phyloP scores from a whole-genome alignment of 176 grass and related monocot genomes.

The Phyllostachys edulis region DNA sequence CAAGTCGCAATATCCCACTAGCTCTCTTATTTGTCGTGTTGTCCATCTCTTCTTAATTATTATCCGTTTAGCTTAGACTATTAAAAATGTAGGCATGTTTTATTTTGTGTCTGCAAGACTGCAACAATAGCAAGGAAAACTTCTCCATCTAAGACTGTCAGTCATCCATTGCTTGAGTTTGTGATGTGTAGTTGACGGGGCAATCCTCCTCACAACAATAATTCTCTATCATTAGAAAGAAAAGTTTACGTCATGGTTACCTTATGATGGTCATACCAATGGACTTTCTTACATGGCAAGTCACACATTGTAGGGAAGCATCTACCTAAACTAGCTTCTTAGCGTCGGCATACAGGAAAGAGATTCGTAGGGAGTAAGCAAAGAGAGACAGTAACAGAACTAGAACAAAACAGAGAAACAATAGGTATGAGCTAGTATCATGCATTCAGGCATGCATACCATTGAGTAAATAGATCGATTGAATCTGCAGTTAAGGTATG shows the following conservation, averaged over 20 bases:
- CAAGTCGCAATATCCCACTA: too few species aligned
- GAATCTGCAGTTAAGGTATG: background rate
- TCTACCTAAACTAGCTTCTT: background rate
- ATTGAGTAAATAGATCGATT: background rate
- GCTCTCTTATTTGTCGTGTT: background rate
- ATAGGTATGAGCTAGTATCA: background rate
- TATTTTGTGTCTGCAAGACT: background rate
- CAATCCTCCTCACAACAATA: background rate
- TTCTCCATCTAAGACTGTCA: background rate
- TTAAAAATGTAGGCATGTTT: too few species aligned
- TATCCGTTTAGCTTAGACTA: background rate
- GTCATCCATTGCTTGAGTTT: background rate
- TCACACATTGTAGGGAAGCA: background rate
- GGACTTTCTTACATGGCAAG: background rate
- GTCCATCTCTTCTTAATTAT: background rate
- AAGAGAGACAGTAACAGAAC: background rate
- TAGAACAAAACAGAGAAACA: background rate
- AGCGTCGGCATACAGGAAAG: background rate
- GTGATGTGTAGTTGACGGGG: background rate
- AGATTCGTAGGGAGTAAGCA: background rate
- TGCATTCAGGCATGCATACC: background rate
- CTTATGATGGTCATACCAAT: background rate
- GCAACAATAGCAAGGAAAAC: background rate
- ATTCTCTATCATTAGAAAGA: too few species aligned
- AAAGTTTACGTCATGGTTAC: too few species aligned